Evolutionary conservation across 495 filamentous ascomycete genomes (phyloP).

Genomic region (Penicillium salamii): DNA sequence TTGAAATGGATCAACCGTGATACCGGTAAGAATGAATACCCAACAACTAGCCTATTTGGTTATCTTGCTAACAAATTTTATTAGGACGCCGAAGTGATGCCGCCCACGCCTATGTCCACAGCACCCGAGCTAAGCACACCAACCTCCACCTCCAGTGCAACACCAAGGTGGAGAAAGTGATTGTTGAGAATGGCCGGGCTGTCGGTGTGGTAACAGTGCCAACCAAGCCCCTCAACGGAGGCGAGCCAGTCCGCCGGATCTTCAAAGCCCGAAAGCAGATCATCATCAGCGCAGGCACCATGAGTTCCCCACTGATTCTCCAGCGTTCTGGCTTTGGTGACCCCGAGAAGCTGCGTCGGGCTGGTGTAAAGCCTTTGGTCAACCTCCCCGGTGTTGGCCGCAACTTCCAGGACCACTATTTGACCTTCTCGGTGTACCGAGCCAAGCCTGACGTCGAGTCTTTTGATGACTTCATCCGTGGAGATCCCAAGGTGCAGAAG

Average conservation of each 20-base stretch:
- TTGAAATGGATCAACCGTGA: slow-evolving; percentile 72
- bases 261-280: slow-evolving; percentile 76
- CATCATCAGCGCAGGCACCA: slow-evolving; percentile 74
- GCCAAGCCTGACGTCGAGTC: slow-evolving; percentile 76
- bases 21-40: slow-evolving; percentile 32
- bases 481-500: slow-evolving; percentile 68
- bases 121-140: slow-evolving; percentile 59
- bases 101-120: slow-evolving; percentile 74
- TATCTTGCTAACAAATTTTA: slow-evolving; percentile 1
- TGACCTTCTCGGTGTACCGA: slow-evolving; percentile 72
- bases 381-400: slow-evolving; percentile 79
- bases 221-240: slow-evolving; percentile 50
- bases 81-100: slow-evolving; percentile 56
- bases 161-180: slow-evolving; percentile 80
- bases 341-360: slow-evolving; percentile 68
- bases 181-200: slow-evolving; percentile 67
- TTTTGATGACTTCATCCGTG: slow-evolving; percentile 79
- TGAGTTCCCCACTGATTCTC: slow-evolving; percentile 74
- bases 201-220: slow-evolving; percentile 59
- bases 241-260: slow-evolving; percentile 47
- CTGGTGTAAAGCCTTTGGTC: slow-evolving; percentile 68
- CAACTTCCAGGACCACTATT: slow-evolving; percentile 85
- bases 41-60: background rate
- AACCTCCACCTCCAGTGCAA: slow-evolving; percentile 76
- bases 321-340: slow-evolving; percentile 71